Base-by-base conservation (phyloP, 345 rosid species). In the Gossypium bickii region DNA sequence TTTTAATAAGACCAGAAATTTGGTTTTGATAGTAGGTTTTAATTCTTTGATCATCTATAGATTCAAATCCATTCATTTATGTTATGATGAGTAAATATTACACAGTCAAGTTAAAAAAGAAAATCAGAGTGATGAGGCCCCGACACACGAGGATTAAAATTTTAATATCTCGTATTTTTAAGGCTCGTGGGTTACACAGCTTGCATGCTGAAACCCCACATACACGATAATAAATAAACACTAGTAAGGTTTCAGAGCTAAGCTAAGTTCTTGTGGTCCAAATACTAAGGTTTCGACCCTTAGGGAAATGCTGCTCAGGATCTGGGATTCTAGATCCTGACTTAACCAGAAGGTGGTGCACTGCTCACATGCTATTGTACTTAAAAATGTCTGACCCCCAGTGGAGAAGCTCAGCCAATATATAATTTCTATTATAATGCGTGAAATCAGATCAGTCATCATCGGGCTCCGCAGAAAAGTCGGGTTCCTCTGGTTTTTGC, bases 401-500 rank as follows among this genome's bases (percentile, higher is more conserved):
- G 57, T 48, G 15, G 20, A 24, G 43, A 67, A 68, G 58, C 45
- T 49, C 13, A 27, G 55, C 20, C 45, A 11, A 25, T 17, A 16
- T 9, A 25, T 25, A 25, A 2, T 41, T 4, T 9, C 2, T 51
- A 67, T 3, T 91, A n/a, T 95, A 49, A 49, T 25, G 59, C 3
- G 18, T 51, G n/a, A 9, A 2, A 51, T 52, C 48, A 6, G 29
- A 59, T 59, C 64, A 70, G 48, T 70, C 27, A 53, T 53, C 61
- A 2, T 70, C 61, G n/a, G 61, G 73, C 25, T 52, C 73, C 2
- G 73, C 12, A 11, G 27, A 70, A 52, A 70, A 70, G 12, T 70
- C 73, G 15, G 73, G 92, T 82, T 93, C 98, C 56, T 91, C 92
- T 1, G 98, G 97, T 67, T 92, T 89, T 71, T 45, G 76, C n/a